Evolutionary conservation across 2,329 filamentous ascomycete genomes (phyloP).

Genomic region (Setomelanomma holmii): DNA sequence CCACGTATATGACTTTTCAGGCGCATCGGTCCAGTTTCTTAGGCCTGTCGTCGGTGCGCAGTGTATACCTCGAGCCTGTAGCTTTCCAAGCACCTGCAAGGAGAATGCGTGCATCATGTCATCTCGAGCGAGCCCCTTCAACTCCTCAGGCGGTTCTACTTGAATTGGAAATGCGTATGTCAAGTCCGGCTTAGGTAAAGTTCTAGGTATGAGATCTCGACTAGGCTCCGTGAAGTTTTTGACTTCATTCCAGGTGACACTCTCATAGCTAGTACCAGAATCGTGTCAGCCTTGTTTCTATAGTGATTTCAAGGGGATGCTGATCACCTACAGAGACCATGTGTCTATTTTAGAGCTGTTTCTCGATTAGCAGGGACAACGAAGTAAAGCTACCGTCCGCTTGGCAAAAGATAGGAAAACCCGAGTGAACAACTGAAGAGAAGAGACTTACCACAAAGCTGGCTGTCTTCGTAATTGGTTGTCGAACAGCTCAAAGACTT

Average conservation of each 20-base stretch:
- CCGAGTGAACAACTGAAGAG: not conserved
- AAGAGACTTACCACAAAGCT: not conserved
- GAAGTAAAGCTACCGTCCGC: too few species aligned
- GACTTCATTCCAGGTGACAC: constrained; percentile 5
- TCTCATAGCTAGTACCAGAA: constrained; percentile 2
- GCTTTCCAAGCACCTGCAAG: not conserved
- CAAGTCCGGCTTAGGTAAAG: constrained; percentile 7
- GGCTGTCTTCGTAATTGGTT: not conserved
- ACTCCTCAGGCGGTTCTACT: not conserved
- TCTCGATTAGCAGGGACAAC: not conserved
- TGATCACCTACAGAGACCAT: not conserved
- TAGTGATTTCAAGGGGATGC: not conserved
- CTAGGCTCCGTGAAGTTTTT: not conserved
- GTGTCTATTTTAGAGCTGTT: not conserved
- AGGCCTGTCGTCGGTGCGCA: constrained; percentile 11
- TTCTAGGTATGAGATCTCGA: not conserved
- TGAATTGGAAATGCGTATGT: constrained; percentile 13
- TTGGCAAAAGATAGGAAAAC: too few species aligned
- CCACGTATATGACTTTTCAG: not conserved
- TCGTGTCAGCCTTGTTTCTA: not conserved
- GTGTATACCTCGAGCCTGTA: not conserved
- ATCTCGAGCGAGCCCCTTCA: constrained; percentile 4
- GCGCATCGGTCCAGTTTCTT: not conserved
- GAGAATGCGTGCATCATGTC: constrained; percentile 4
- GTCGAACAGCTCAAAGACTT: not conserved